A percentile compares a stretch with the other conserved stretches of the same genome.
Evolutionary conservation across 768 basidiomycete species (phyloP).

Genomic region (Macrolepiota fuliginosa): DNA sequence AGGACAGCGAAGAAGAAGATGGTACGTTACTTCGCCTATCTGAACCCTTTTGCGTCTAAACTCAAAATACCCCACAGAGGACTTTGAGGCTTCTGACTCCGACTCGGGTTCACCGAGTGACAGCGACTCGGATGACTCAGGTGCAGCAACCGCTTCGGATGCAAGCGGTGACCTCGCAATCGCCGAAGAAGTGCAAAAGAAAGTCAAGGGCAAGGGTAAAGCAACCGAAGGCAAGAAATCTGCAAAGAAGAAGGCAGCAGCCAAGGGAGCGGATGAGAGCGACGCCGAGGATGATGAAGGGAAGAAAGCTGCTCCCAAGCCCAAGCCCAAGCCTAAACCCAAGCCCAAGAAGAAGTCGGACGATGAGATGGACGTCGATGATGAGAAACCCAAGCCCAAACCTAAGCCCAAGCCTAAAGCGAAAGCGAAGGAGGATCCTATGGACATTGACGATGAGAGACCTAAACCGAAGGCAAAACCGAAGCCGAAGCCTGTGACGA

Average conservation of each 20-base stretch:
- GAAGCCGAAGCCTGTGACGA: conserved; percentile 23
- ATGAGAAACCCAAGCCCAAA: conserved; percentile 40
- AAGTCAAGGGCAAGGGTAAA: conserved; percentile 41
- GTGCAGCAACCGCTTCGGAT: conserved; percentile 79
- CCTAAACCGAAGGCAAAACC: conserved; percentile 44
- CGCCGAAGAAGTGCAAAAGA: conserved; percentile 42
- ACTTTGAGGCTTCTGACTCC: conserved; percentile 84
- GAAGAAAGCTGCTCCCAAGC: conserved; percentile 43
- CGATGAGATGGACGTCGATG: conserved; percentile 45
- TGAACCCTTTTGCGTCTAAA: not conserved
- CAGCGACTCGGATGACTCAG: conserved; percentile 63
- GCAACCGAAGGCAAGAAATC: conserved; percentile 32
- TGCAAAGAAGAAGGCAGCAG: conserved; percentile 24
- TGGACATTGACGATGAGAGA: conserved; percentile 47
- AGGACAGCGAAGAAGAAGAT: conserved; percentile 74
- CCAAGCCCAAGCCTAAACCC: conserved; percentile 41
- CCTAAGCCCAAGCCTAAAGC: conserved; percentile 32
- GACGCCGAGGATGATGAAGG: conserved; percentile 40
- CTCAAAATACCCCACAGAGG: conserved; percentile 51
- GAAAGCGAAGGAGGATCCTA: conserved; percentile 41
- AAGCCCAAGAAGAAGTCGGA: conserved; percentile 46
- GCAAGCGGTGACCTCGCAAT: conserved; percentile 77
- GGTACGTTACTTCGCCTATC: conserved; percentile 35
- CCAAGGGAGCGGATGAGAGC: conserved; percentile 22
- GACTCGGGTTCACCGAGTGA: conserved; percentile 89